These are phyloP conservation scores for Medicago lupulina DNA, from an alignment of 306 rosid species.

Conservation along the genomic window DNA sequence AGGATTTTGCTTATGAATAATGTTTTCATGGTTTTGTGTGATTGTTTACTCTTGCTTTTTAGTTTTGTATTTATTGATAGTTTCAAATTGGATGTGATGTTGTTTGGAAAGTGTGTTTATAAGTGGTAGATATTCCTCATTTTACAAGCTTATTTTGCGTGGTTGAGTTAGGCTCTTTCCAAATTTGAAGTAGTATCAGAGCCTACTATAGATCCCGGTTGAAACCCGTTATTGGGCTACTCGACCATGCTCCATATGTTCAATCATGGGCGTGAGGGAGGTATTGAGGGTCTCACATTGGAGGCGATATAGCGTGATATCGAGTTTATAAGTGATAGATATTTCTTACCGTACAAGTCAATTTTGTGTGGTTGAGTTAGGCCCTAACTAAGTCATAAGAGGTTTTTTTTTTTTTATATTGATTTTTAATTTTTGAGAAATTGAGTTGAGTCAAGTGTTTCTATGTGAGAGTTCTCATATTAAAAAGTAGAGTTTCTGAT, in stretches of 20 bases:
- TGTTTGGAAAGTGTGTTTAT: background rate
- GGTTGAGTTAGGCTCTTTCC: background rate
- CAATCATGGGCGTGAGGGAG: background rate
- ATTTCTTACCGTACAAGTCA: background rate
- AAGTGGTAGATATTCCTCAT: background rate
- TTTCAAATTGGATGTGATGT: background rate
- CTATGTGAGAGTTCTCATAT: background rate
- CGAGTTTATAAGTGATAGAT: background rate
- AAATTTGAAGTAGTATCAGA: background rate
- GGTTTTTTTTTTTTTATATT: background rate
- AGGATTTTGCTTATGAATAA: constrained; percentile 28
- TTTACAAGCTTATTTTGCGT: background rate
- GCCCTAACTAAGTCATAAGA: background rate
- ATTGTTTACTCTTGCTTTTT: background rate
- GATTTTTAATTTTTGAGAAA: background rate
- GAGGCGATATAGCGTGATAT: background rate
- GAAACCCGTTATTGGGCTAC: background rate
- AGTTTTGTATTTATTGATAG: background rate
- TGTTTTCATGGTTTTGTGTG: background rate
- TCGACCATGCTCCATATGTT: background rate
- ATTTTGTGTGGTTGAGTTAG: background rate
- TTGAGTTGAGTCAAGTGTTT: constrained; percentile 18
- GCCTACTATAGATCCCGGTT: background rate
- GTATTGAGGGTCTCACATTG: background rate
- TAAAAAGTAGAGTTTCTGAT: background rate